A percentile compares a stretch with the other conserved stretches of the same genome.
Conservation (phyloP, 768 basidiomycete genomes). For the Neoboletus subvelutipes region DNA sequence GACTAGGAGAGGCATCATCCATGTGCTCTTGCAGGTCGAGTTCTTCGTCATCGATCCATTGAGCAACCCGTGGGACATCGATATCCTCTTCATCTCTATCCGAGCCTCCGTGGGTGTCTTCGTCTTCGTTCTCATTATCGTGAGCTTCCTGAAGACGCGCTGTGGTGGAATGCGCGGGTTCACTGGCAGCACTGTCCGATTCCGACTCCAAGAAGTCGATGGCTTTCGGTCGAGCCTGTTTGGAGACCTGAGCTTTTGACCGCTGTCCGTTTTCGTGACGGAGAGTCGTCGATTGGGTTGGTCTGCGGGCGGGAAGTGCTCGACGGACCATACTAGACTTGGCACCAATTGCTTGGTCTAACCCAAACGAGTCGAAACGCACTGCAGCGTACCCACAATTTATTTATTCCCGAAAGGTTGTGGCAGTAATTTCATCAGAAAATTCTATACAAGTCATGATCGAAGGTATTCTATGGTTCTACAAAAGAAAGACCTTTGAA, state of each 20-base stretch:
- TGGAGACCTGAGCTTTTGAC: constrained; percentile 7
- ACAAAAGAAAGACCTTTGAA: not conserved
- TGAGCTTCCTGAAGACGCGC: not conserved
- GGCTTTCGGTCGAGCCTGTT: constrained; percentile 20
- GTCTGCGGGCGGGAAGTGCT: constrained; percentile 3
- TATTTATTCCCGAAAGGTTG: not conserved
- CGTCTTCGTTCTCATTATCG: constrained; percentile 28
- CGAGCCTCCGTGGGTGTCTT: constrained; percentile 29
- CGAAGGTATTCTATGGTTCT: no score
- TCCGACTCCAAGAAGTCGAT: constrained; percentile 15
- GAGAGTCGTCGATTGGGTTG: not conserved
- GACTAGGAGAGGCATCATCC: constrained; percentile 5
- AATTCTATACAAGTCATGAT: not conserved
- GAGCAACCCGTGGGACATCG: constrained; percentile 58
- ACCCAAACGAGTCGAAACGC: not conserved
- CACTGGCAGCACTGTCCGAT: constrained; percentile 1
- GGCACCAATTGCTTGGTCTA: not conserved
- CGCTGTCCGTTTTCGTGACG: not conserved
- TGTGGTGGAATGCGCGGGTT: not conserved
- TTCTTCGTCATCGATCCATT: constrained; percentile 57
- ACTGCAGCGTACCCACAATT: not conserved
- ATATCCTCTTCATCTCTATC: not conserved
- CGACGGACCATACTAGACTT: constrained; percentile 8
- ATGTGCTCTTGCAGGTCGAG: constrained; percentile 25
- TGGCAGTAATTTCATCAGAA: no score